Evolutionary conservation across 1,284 basidiomycete genomes (phyloP), one percentile per base, ranked within the genome.

Genomic region (Irpex rosettiformis): DNA sequence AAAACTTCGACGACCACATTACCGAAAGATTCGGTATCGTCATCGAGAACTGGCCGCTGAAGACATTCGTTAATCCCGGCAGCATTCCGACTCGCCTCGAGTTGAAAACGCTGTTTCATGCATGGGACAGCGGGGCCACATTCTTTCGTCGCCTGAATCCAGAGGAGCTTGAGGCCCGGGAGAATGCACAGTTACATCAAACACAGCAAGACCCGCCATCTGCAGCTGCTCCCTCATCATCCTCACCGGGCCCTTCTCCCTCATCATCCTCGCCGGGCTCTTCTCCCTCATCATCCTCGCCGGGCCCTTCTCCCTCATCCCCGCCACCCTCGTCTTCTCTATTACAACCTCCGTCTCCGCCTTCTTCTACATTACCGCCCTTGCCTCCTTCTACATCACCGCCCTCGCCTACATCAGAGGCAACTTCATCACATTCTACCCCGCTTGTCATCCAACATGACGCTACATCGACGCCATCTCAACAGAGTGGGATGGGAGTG

Each of bases 21-120:
- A 68, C 66, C 13, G 51, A 42, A 1, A 58, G 52, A 24, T 63
- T 57, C 33, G 51, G 62, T 49, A 43, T 68, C 54, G 54, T 65
- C 22, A 52, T 67, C 42, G 57, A 62, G 28, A 55, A 58, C 48
- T 68, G 67, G 67, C 67, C 67, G 11, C 57, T 67, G 8, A 27
- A 33, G 2, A 59, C 57, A 25, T 66, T 68, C 61, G 61, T 58
- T 30, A 40, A 45, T 27, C 66, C 64, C 5, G 57, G 65, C 25
- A 48, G 53, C 22, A 42, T 66, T 47, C 25, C 37, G 11, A 58
- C 62, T 3, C 37, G 27, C 21, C 27, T 52, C 3, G 61, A 63
- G 37, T 54, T 66, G 33, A 27, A 59, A 3, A 18, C 59, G 4
- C 58, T 67, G 13, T 56, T 49, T 30, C 33, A 61, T 51, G 48